phyloP scores from a whole-genome alignment of 768 basidiomycete species.

The Termitomyces eurrhizus region DNA sequence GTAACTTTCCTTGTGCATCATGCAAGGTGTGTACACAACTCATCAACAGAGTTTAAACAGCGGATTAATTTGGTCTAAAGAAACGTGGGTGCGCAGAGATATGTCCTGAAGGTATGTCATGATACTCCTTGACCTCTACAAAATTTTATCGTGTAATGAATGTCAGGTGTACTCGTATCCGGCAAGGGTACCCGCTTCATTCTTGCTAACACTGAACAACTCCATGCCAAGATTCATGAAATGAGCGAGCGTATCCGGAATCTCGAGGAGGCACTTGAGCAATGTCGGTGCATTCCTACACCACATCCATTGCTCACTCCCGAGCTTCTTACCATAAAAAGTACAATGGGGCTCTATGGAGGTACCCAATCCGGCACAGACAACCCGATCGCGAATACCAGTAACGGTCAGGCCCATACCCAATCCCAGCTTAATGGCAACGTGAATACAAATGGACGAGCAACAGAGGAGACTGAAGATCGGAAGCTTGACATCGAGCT shows the following conservation, averaged over 20 bases:
- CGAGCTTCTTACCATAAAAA: slow-evolving; percentile 51
- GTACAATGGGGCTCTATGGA: slow-evolving; percentile 47
- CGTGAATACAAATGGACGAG: background rate
- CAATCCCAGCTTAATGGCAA: background rate
- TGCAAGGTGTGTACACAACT: slow-evolving; percentile 29
- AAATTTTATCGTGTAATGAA: background rate
- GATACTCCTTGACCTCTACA: background rate
- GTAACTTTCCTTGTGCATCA: slow-evolving; percentile 46
- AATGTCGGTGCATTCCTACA: slow-evolving; percentile 23
- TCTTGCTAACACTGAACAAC: slow-evolving; percentile 62
- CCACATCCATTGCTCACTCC: slow-evolving; percentile 49
- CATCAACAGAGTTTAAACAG: slow-evolving; percentile 5
- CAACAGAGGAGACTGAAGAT: slow-evolving; percentile 9
- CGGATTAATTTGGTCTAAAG: slow-evolving; percentile 21
- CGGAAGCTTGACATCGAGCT: slow-evolving; percentile 19
- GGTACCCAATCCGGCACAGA: slow-evolving; percentile 25
- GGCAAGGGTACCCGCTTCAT: slow-evolving; percentile 67
- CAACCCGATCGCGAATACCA: background rate
- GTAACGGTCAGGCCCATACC: background rate
- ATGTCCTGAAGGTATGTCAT: slow-evolving; percentile 53
- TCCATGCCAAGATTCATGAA: slow-evolving; percentile 60
- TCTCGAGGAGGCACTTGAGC: slow-evolving; percentile 53
- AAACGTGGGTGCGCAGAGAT: slow-evolving; percentile 67
- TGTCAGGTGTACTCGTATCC: slow-evolving; percentile 56
- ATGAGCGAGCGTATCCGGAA: slow-evolving; percentile 64